These are phyloP conservation scores for Zygoascus flipseniorum DNA, from an alignment of 805 yeast genomes.

Conservation along the genomic window DNA sequence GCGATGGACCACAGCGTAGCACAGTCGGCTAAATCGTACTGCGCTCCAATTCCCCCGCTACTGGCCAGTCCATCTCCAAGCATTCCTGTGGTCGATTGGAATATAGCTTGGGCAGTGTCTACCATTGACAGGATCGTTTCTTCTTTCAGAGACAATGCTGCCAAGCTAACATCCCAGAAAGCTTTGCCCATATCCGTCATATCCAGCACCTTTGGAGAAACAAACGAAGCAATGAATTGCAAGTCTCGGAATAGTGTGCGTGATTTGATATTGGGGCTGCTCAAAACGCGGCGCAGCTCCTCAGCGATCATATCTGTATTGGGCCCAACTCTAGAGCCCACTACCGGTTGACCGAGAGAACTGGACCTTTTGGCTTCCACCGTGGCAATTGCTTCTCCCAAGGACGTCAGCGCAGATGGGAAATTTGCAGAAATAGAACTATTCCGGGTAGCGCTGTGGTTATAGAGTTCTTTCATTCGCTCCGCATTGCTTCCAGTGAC, in stretches of 20 bases:
- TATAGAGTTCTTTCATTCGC: background rate
- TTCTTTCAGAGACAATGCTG: slow-evolving; percentile 25
- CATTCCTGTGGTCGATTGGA: slow-evolving; percentile 18
- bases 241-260: slow-evolving; percentile 28
- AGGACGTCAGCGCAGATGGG: slow-evolving; percentile 12
- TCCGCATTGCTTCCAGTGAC: background rate
- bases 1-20: slow-evolving; percentile 24
- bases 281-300: slow-evolving; percentile 24
- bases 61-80: slow-evolving; percentile 12
- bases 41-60: background rate
- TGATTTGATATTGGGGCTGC: slow-evolving; percentile 21
- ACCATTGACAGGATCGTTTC: slow-evolving; percentile 17
- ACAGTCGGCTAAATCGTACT: slow-evolving; percentile 19
- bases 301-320: slow-evolving; percentile 27
- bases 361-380: slow-evolving; percentile 19
- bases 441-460: background rate
- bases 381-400: slow-evolving; percentile 18
- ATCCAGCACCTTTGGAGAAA: slow-evolving; percentile 23
- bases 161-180: slow-evolving; percentile 31
- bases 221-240: slow-evolving; percentile 28
- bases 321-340: slow-evolving; percentile 12
- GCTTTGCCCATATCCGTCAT: slow-evolving; percentile 25
- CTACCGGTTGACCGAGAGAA: slow-evolving; percentile 8
- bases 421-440: background rate
- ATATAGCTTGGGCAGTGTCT: slow-evolving; percentile 19